Base-by-base conservation (phyloP, 2,329 filamentous ascomycete genomes). In the Aureobasidium sp. region DNA sequence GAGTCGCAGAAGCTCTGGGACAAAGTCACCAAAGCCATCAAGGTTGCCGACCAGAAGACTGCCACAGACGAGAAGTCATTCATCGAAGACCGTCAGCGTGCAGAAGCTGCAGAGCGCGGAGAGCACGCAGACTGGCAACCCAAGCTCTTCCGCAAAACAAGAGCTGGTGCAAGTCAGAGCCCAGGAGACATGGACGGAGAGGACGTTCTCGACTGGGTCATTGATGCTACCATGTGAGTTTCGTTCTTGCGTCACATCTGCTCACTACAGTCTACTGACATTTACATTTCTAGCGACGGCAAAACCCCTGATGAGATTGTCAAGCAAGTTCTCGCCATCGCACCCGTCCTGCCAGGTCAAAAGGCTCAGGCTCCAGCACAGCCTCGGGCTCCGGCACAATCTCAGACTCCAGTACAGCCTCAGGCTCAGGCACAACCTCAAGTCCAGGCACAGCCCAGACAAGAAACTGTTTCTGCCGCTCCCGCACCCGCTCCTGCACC, bases 21-120 rank as follows among this genome's bases (percentile, higher is more conserved):
- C 36, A 86, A 85, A 54, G 96, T 92, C 0, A 88, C 87, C 10
- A 81, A 86, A 66, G 94, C 93, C 0, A 87, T 99, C 64, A 89
- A 87, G 70, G 86, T 88, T 53, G 85, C 87, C 63, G 92, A 99
- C 68, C 94, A 99, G 69, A 89, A 90, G 67, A 76, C 88, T 9
- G 94, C 94, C 4, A 99, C 94, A 0, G 89, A 94, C 65, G 93
- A 97, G 71, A 99, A 99, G 78, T 92, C 90, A 16, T 89, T 88
- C 72, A 90, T 99, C 63, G 94, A 99, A 73, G 93, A 97, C 69
- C 86, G 84, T 70, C 94, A 99, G 75, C 84, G 94, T 69, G 87
- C 92, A 65, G 93, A 97, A 71, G 91, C 94, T 2, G 88, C 91
- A 21, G 85, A 85, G 69, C 83, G 94, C 68, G 83, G 83, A 36